A percentile compares a stretch with the other conserved stretches of the same genome.
phyloP scores from a whole-genome alignment of 805 yeast species.

The Cyberlindnera galapagoensis region DNA sequence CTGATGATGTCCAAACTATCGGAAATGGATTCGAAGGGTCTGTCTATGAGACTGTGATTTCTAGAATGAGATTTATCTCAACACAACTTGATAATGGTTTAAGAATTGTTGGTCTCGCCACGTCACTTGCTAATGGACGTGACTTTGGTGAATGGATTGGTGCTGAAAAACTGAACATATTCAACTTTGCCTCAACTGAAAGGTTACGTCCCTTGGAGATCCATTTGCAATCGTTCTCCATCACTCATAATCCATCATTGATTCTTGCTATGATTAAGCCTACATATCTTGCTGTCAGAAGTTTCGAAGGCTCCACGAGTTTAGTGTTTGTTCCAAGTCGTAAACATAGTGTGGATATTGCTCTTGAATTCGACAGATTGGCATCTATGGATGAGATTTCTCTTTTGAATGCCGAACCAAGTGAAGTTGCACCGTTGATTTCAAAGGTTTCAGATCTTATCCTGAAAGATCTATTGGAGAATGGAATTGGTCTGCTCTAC shows the following conservation, averaged over 20 bases:
- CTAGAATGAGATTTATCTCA: constrained; percentile 67
- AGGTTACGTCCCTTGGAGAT: constrained; percentile 52
- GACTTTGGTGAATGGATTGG: constrained; percentile 89
- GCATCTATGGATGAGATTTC: constrained; percentile 31
- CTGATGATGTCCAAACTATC: constrained; percentile 66
- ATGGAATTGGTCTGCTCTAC: constrained; percentile 64
- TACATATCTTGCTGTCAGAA: constrained; percentile 35
- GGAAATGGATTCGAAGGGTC: constrained; percentile 54
- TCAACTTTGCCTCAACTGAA: constrained; percentile 63
- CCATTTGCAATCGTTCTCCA: constrained; percentile 42
- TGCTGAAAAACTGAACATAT: constrained; percentile 50
- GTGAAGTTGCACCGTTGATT: constrained; percentile 34
- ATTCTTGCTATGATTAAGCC: constrained; percentile 46
- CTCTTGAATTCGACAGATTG: constrained; percentile 35
- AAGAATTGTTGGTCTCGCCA: constrained; percentile 64
- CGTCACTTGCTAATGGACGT: constrained; percentile 65
- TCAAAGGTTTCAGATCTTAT: constrained; percentile 40
- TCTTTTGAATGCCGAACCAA: constrained; percentile 34
- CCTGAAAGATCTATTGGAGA: constrained; percentile 35
- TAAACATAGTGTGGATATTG: constrained; percentile 46
- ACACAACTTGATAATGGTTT: constrained; percentile 52
- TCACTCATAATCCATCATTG: constrained; percentile 46
- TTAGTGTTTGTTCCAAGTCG: constrained; percentile 55
- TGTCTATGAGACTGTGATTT: constrained; percentile 59
- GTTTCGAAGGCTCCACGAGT: constrained; percentile 27